Conservation (phyloP, 2,329 filamentous ascomycete species). For the Juglanconis oblonga region DNA sequence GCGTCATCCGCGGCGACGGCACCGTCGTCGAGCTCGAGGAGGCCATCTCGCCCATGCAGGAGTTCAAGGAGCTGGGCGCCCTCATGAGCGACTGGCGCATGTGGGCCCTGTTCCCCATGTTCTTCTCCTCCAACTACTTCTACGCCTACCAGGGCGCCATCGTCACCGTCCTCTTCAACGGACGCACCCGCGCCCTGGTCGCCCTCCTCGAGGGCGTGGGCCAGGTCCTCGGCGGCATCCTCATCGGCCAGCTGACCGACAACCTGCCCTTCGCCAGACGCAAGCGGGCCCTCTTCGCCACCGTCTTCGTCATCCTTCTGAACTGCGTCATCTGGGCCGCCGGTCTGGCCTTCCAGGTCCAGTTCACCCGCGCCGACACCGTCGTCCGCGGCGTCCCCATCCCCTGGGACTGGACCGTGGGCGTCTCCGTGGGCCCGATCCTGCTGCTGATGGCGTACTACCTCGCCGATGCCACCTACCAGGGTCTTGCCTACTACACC, state of each 20-base stretch:
- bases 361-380: conserved; percentile 33
- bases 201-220: conserved; percentile 67
- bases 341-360: conserved; percentile 66
- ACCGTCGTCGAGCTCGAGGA: conserved; percentile 20
- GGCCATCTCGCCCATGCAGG: conserved; percentile 15
- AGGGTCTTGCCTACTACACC: conserved; percentile 66
- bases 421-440: conserved; percentile 24
- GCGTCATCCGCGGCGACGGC: conserved; percentile 21
- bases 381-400: conserved; percentile 19
- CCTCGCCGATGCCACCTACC: conserved; percentile 25
- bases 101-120: conserved; percentile 74
- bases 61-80: conserved; percentile 17
- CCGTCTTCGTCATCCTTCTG: conserved; percentile 54
- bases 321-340: conserved; percentile 69
- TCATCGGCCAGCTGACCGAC: conserved; percentile 66
- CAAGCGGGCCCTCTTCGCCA: conserved; percentile 57
- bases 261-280: conserved; percentile 51
- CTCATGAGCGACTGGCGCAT: conserved; percentile 38
- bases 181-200: conserved; percentile 72
- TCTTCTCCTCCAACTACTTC: conserved; percentile 80
- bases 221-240: conserved; percentile 67
- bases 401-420: conserved; percentile 27
- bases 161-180: conserved; percentile 69
- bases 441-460: conserved; percentile 26
- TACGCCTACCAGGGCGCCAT: conserved; percentile 77